phyloP scores from a whole-genome alignment of 495 filamentous ascomycete genomes.

The Corynascus novoguineensis region DNA sequence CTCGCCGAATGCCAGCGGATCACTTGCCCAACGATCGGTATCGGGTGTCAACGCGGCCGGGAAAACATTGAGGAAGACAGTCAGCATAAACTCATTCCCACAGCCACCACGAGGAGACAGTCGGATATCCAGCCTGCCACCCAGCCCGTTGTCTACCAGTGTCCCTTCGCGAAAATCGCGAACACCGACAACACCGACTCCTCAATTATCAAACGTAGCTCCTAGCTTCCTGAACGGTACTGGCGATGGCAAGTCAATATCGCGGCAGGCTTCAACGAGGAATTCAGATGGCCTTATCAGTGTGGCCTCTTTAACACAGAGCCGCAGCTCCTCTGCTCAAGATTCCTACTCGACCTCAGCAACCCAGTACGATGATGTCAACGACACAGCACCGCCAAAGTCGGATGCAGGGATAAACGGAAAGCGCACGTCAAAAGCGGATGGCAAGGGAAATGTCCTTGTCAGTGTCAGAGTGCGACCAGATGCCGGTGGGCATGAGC shows the following conservation, averaged over 20 bases:
- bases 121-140: conserved; percentile 50
- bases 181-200: conserved; percentile 33
- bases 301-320: conserved; percentile 74
- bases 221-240: conserved; percentile 74
- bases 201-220: conserved; percentile 46
- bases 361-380: conserved; percentile 74
- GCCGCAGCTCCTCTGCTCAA: conserved; percentile 81
- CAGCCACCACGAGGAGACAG: conserved; percentile 67
- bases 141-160: conserved; percentile 53
- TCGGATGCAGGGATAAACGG: conserved; percentile 33
- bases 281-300: conserved; percentile 67
- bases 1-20: conserved; percentile 44
- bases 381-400: conserved; percentile 46
- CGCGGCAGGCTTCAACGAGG: conserved; percentile 50
- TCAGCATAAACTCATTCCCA: conserved; percentile 91
- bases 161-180: conserved; percentile 39
- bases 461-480: conserved; percentile 93
- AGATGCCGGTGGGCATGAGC: conserved; percentile 58
- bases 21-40: conserved; percentile 47
- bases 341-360: conserved; percentile 87
- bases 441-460: conserved; percentile 89
- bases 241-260: conserved; percentile 67
- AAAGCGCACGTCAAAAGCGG: conserved; percentile 45
- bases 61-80: conserved; percentile 71
- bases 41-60: conserved; percentile 47